Evolutionary conservation across 768 basidiomycete species (phyloP), one percentile per base, ranked within the genome.

Genomic region (Psilocybe subaeruginosa): DNA sequence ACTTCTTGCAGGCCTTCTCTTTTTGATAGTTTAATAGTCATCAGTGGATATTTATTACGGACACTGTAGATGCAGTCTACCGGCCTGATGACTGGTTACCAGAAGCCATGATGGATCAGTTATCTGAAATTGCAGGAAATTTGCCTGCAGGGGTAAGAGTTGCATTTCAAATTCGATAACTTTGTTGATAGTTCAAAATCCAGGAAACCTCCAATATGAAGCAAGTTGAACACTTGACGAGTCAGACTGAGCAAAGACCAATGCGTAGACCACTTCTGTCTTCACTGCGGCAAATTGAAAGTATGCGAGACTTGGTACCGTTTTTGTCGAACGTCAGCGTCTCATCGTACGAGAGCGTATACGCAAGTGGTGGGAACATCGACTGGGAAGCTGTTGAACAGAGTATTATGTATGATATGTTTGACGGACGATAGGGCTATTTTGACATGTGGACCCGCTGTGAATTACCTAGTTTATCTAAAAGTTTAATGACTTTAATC

Each of bases 11-110:
- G 12, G 14, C 48, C 54, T 53, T 51, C 57, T 6, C 49, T 57
- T 72, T 8, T 69, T 51, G 12, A 19, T 4, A n/a, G 6, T 46
- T 30, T 17, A 46, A 17, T 65, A 93, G 91, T 71, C 92, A 99
- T 73, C 95, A 99, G 78, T 99, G 97, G 97, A 92, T 97, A 69
- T 99, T 99, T 73, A 87, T 98, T 46, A 97, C 95, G 2, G 97
- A 99, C 73, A 99, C 97, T 0, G 93, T 96, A 5, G 97, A 99
- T 68, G 95, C 97, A 0, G 84, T 95, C 35, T 95, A 94, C 74
- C 89, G 87, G 16, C 92, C 95, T 0, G 89, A 95, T 59, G 80
- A 88, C 48, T 94, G 90, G 85, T 79, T 80, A 59, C 92, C 96
- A 0, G 90, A 91, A 65, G 91, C 95, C 2, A 87, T 97, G 80